Evolutionary conservation across 1,139 yeast genomes (phyloP), one percentile per base, ranked within the genome.

Genomic region (Magnusiomyces sp.): DNA sequence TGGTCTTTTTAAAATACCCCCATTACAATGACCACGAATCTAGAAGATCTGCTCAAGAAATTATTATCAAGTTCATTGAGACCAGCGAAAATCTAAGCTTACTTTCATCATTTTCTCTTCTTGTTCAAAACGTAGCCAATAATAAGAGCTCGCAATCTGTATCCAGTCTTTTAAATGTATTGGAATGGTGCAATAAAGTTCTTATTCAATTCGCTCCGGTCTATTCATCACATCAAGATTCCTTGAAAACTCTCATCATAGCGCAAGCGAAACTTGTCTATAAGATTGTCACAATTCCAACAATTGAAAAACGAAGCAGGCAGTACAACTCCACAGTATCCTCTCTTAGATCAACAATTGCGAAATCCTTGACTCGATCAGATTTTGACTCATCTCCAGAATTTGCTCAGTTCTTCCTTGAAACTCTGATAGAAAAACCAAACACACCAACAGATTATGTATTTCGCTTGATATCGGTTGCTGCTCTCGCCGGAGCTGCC

Each of bases 1-100:
- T 60, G 11, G 58, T 77, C 45, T 68, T 79, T 53, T 65, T 66
- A 48, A 75, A 81, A 33, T 74, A 70, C 59, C 70, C 72, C 53
- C 75, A 73, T 58, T 78, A 81, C 56, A 73, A 72, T 50, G 84
- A 80, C 56, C 58, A 70, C 10, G 67, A 64, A 43, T 76, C 83
- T 16, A 65, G 81, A 46, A 62, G 62, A 48, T 67, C 67, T 42
- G 73, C 79, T 1, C 56, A 70, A 27, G 56, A 61, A 5, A 62
- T 74, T 1, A 68, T 81, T 48, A 56, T 64, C 4, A 54, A 63
- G 17, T 63, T 78, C 34, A 57, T 75, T 2, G 52, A 55, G 2
- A 49, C 58, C 27, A 69, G 75, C 50, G 56, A 62, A 10, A 66
- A 62, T 23, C 70, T 70, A 48, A 55, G 61, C 14, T 14, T 71